A percentile compares a stretch with the other conserved stretches of the same genome.
phyloP scores from a whole-genome alignment of 2,329 filamentous ascomycete genomes.

The Fusarium pseudocircinatum region DNA sequence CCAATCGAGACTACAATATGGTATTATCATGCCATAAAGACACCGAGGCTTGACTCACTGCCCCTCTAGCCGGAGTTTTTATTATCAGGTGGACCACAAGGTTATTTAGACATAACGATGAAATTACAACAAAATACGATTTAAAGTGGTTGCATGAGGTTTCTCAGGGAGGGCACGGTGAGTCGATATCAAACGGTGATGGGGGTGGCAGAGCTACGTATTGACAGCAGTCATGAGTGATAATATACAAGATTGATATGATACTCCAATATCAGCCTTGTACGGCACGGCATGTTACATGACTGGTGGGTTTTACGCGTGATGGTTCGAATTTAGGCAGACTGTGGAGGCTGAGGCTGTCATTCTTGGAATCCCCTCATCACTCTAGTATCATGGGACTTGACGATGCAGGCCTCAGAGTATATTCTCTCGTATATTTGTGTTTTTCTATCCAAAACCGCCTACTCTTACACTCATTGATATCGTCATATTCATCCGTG shows the following conservation, averaged over 20 bases:
- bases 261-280: conserved; percentile 24
- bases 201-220: conserved; percentile 20
- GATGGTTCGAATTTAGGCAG: conserved; percentile 36
- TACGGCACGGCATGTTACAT: conserved; percentile 22
- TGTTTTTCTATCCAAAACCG: not conserved
- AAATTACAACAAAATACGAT: conserved; percentile 1
- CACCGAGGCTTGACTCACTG: conserved; percentile 18
- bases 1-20: not conserved
- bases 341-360: conserved; percentile 33
- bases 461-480: not conserved
- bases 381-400: conserved; percentile 19
- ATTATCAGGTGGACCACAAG: not conserved
- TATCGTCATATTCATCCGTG: not conserved
- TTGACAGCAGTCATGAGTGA: not conserved
- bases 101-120: not conserved
- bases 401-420: not conserved
- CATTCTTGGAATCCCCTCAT: conserved; percentile 21
- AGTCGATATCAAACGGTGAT: conserved; percentile 4
- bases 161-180: conserved; percentile 11
- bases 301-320: conserved; percentile 12
- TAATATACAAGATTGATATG: not conserved
- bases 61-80: conserved; percentile 13
- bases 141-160: conserved; percentile 35
- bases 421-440: conserved; percentile 12
- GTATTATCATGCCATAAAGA: conserved; percentile 4